Conservation (phyloP, 345 rosid genomes). For the Rhizophora apiculata region DNA sequence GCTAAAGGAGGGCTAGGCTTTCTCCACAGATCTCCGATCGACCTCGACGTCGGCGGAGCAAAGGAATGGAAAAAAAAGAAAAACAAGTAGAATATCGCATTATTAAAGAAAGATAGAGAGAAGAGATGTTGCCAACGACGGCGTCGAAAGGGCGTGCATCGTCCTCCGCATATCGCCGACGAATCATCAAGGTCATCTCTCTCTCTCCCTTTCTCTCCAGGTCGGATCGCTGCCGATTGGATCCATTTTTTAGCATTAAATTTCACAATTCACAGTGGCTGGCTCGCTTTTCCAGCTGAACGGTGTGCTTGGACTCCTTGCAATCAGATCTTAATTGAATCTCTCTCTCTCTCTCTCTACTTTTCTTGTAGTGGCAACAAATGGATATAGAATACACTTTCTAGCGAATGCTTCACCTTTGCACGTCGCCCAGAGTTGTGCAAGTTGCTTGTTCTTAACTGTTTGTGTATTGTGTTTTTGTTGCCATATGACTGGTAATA, state of each 20-base stretch:
- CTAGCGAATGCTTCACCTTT: conserved; percentile 99
- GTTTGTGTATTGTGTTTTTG: background rate
- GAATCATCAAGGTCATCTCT: conserved; percentile 73
- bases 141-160: conserved; percentile 56
- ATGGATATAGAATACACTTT: conserved; percentile 98
- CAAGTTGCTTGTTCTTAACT: conserved; percentile 33
- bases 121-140: conserved; percentile 70
- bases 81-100: background rate
- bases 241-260: background rate
- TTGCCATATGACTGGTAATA: no score
- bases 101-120: background rate
- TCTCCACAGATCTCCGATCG: background rate
- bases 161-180: conserved; percentile 73
- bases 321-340: background rate
- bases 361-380: conserved; percentile 86
- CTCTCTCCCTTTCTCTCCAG: conserved; percentile 4
- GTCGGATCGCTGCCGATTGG: conserved; percentile 24
- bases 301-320: no score
- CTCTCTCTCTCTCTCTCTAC: conserved; percentile 12
- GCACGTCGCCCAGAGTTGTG: conserved; percentile 98
- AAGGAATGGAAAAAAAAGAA: background rate
- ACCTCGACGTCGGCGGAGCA: background rate
- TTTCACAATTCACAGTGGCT: background rate
- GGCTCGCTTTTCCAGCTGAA: no score
- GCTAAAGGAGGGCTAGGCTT: background rate